Evolutionary conservation across 257 asterid genomes (phyloP).

Genomic region (Solanum sparsipilum): DNA sequence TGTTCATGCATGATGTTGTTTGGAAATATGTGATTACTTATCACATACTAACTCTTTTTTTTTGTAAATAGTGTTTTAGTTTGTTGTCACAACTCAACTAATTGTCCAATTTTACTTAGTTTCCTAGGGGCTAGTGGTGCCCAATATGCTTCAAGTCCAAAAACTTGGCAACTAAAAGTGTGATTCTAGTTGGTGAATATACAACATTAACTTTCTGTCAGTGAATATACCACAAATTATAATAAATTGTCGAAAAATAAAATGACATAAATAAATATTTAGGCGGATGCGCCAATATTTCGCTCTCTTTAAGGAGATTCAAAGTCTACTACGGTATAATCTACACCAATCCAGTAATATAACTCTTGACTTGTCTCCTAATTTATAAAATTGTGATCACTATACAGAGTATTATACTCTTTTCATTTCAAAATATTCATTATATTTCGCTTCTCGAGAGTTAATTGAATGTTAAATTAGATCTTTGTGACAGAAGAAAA

Average conservation of each 20-base stretch:
- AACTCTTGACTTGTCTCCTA: not conserved
- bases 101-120: not conserved
- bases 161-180: not conserved
- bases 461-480: too few relatives aligned
- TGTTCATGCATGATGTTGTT: not conserved
- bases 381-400: not conserved
- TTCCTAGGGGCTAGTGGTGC: not conserved
- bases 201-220: not conserved
- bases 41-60: not conserved
- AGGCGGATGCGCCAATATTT: fast-evolving
- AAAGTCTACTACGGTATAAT: too few relatives aligned
- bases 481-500: too few relatives aligned
- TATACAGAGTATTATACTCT: not conserved
- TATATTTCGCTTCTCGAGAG: not conserved
- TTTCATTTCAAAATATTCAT: not conserved
- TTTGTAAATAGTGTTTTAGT: not conserved
- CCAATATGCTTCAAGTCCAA: not conserved
- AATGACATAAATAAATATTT: too few relatives aligned
- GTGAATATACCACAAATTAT: too few relatives aligned
- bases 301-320: too few relatives aligned
- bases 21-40: not conserved
- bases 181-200: not conserved
- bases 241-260: too few relatives aligned
- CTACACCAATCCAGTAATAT: too few relatives aligned
- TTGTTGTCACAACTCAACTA: not conserved